These are phyloP conservation scores for Aspergillus funiculosus DNA, from an alignment of 495 filamentous ascomycete genomes.

Conservation along the genomic window DNA sequence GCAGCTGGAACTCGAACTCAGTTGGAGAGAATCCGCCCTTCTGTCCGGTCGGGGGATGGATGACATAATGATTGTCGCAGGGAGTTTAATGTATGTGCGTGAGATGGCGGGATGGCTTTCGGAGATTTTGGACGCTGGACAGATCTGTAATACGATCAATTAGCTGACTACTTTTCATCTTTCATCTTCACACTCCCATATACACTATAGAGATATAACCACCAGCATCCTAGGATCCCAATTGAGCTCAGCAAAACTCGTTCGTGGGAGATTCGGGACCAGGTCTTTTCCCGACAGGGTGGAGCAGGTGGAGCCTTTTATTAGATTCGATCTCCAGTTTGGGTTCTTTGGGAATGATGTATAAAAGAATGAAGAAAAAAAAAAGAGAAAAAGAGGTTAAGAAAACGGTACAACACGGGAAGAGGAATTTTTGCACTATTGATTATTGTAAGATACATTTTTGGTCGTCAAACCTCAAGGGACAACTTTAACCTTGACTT, in stretches of 20 bases:
- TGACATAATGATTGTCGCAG: too few relatives aligned
- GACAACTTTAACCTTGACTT: slow-evolving; percentile 3
- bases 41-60: not conserved
- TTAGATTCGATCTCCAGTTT: slow-evolving; percentile 35
- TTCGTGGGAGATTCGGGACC: slow-evolving; percentile 15
- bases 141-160: too few relatives aligned
- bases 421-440: slow-evolving; percentile 1
- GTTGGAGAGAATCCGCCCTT: slow-evolving; percentile 3
- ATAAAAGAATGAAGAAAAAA: slow-evolving; percentile 13
- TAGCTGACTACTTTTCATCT: too few relatives aligned
- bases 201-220: too few relatives aligned
- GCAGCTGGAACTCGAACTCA: too few relatives aligned
- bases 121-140: too few relatives aligned
- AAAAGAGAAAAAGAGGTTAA: slow-evolving; percentile 13
- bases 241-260: too few relatives aligned
- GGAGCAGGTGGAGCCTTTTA: slow-evolving; percentile 26
- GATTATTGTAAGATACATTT: not conserved
- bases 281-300: slow-evolving; percentile 36
- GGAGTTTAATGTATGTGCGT: too few relatives aligned
- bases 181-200: too few relatives aligned
- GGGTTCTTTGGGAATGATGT: slow-evolving; percentile 20
- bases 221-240: too few relatives aligned
- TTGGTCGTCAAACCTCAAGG: slow-evolving; percentile 5
- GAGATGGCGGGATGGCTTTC: too few relatives aligned
- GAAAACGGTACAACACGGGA: slow-evolving; percentile 18